Percentiles rank a stretch among this genome's conserved stretches.
These are phyloP conservation scores for Firmiana major DNA, from an alignment of 345 rosid genomes.

Conservation along the genomic window DNA sequence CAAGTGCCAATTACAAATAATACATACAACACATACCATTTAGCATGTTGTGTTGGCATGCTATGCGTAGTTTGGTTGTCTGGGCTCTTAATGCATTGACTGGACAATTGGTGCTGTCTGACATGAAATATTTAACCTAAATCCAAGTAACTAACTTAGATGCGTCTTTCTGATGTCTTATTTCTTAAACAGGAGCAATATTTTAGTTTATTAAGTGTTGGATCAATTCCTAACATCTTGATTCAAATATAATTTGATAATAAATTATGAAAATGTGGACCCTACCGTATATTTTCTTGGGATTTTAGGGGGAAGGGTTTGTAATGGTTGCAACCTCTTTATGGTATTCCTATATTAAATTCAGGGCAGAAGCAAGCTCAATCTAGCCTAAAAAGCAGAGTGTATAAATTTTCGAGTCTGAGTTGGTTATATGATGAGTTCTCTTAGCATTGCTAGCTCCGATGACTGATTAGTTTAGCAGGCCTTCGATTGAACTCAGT, in stretches of 20 bases:
- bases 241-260: background rate
- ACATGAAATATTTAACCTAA: too few species aligned
- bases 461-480: background rate
- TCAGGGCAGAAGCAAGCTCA: slow-evolving; percentile 2
- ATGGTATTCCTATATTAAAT: background rate
- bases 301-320: background rate
- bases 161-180: too few species aligned
- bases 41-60: background rate
- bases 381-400: too few species aligned
- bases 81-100: too few species aligned
- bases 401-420: background rate
- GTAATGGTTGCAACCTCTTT: slow-evolving; percentile 1
- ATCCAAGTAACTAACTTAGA: too few species aligned
- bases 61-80: background rate
- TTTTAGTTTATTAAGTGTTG: background rate
- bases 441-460: background rate
- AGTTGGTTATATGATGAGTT: background rate
- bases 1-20: background rate
- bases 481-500: background rate
- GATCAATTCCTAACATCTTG: background rate
- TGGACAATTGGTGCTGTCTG: too few species aligned
- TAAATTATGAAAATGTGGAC: too few species aligned
- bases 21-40: background rate
- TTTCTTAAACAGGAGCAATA: background rate
- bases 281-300: background rate